Evolutionary conservation across 805 yeast species (phyloP).

Genomic region (Tetrapisispora nanseiensis): DNA sequence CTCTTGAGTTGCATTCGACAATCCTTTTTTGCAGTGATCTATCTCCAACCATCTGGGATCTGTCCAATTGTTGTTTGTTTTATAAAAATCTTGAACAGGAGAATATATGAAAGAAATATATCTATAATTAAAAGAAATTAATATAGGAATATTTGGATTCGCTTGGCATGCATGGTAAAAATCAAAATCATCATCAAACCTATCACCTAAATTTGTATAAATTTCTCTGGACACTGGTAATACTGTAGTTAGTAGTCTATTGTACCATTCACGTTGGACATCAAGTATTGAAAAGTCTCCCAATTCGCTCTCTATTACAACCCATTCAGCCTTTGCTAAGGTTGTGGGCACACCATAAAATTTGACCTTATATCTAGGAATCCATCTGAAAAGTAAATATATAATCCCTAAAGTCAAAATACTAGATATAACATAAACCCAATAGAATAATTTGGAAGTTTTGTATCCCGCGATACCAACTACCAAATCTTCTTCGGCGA

Average conservation of each 20-base stretch:
- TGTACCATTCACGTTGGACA: conserved; percentile 53
- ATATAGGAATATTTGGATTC: conserved; percentile 45
- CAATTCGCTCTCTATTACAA: conserved; percentile 85
- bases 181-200: conserved; percentile 8
- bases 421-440: conserved; percentile 46
- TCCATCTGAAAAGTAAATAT: conserved; percentile 72
- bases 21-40: conserved; percentile 48
- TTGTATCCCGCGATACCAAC: conserved; percentile 88
- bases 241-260: conserved; percentile 62
- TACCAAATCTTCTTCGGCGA: conserved; percentile 92
- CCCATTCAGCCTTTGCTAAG: conserved; percentile 81
- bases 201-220: conserved; percentile 15
- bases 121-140: conserved; percentile 70
- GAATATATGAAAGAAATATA: conserved; percentile 75
- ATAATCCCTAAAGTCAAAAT: conserved; percentile 58
- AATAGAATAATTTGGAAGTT: conserved; percentile 38
- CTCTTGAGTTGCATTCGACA: conserved; percentile 56
- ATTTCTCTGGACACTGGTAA: conserved; percentile 29
- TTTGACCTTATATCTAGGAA: conserved; percentile 63
- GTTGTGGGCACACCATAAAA: conserved; percentile 58
- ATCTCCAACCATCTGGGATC: conserved; percentile 67
- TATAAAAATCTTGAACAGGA: conserved; percentile 80
- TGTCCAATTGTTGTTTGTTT: conserved; percentile 78
- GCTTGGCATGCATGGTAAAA: conserved; percentile 20
- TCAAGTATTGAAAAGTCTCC: conserved; percentile 65